These are phyloP conservation scores for Coniochaeta sp. DNA, from an alignment of 2,329 filamentous ascomycete genomes.

Conservation along the genomic window DNA sequence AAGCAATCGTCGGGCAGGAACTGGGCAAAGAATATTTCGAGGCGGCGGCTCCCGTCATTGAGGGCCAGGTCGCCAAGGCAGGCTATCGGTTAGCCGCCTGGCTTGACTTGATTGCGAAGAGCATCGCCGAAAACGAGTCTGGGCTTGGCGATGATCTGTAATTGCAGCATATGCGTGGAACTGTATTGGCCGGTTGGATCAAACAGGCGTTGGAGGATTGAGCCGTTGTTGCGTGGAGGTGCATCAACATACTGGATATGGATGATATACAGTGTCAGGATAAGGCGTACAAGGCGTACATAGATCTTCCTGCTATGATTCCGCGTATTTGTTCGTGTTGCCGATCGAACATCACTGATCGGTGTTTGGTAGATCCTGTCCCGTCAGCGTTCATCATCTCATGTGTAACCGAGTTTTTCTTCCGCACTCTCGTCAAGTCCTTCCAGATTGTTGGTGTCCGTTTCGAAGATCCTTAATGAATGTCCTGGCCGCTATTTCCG, in stretches of 20 bases:
- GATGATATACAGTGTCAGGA: neutral
- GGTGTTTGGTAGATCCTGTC: slow-evolving; percentile 3
- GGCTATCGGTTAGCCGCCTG: slow-evolving; percentile 63
- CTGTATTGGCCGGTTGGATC: neutral
- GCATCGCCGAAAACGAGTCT: slow-evolving; percentile 14
- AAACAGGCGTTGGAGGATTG: neutral
- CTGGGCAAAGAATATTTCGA: slow-evolving; percentile 57
- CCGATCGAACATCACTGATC: neutral
- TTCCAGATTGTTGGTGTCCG: neutral
- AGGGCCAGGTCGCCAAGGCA: slow-evolving; percentile 59
- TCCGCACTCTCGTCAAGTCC: neutral
- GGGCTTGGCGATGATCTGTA: slow-evolving; percentile 21
- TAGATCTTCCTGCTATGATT: neutral
- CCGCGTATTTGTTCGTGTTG: neutral
- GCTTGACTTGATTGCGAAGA: slow-evolving; percentile 53
- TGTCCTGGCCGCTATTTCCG: neutral
- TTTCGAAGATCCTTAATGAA: too few species aligned
- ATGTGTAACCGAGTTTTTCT: neutral
- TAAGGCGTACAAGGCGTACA: neutral
- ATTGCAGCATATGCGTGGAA: slow-evolving; percentile 3
- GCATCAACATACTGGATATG: neutral
- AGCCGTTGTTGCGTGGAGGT: neutral
- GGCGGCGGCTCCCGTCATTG: slow-evolving; percentile 54
- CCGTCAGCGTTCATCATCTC: slow-evolving; percentile 16
- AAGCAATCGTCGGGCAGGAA: slow-evolving; percentile 51